Evolutionary conservation across 2,329 filamentous ascomycete species (phyloP).

Genomic region (Podosphaera fusca): DNA sequence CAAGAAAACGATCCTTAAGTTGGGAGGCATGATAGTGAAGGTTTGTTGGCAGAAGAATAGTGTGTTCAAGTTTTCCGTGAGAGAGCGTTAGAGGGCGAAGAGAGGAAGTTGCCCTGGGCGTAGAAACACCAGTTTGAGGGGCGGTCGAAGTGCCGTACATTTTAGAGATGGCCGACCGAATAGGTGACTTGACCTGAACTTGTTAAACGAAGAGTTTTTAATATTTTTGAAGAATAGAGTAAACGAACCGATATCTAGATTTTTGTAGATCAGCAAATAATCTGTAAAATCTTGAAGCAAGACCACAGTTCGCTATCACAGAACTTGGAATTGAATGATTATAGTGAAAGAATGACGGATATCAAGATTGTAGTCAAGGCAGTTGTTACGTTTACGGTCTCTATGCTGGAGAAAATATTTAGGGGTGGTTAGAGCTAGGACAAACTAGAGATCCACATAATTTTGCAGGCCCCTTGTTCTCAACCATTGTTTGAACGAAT

Average conservation of each 20-base stretch:
- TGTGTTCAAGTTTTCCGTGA: slow-evolving; percentile 89
- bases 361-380: background rate
- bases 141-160: slow-evolving; percentile 76
- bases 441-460: background rate
- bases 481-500: background rate
- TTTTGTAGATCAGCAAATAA: background rate
- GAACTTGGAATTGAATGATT: background rate
- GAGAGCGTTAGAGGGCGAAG: slow-evolving; percentile 74
- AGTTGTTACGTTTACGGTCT: too few species aligned
- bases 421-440: background rate
- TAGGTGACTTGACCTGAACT: slow-evolving; percentile 1
- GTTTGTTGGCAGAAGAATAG: slow-evolving; percentile 82
- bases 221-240: background rate
- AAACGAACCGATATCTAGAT: background rate
- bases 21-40: slow-evolving; percentile 92
- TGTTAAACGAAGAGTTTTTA: slow-evolving; percentile 2
- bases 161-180: slow-evolving; percentile 16
- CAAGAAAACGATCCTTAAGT: slow-evolving; percentile 73
- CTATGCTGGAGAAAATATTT: background rate
- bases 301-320: background rate
- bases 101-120: slow-evolving; percentile 79
- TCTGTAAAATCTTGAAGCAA: background rate
- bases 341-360: background rate
- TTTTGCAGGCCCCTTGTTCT: background rate
- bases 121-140: slow-evolving; percentile 89